Evolutionary conservation across 202 grass and related monocot genomes (phyloP), one percentile per base, ranked within the genome.

Genomic region (Carex sylvatica): DNA sequence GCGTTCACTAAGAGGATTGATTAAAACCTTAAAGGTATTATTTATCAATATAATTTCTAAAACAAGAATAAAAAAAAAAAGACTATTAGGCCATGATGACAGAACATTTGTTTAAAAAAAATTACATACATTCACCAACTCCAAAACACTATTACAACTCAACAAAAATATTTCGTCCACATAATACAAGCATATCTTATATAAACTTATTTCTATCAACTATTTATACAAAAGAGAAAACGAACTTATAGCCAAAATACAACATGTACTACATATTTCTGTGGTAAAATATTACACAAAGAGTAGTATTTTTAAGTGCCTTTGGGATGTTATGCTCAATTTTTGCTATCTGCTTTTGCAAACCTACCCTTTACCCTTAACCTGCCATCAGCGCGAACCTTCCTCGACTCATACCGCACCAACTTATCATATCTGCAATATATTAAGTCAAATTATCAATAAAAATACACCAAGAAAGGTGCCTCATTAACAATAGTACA

Each of bases 371-470:
- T 95, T 85, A 93, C 85, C 86, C 95, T 91, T 24, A 85, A 58
- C 72, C 95, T 87, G 28, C 86, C 87, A 74, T 98, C 91, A 23
- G 95, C 90, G 15, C 91, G 92, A 31, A 89, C 82, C 78, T 95
- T 98, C 49, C 92, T 85, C 55, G 95, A 98, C 84, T 95, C 95
- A 38, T 98, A 98, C 47, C 92, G 86, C 61, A 98, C 87, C 78
- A 91, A 93, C 60, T 98, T 98, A 58, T 80, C 92, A 36, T 93
- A 98, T 59, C 95, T 98, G 90, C 51, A 68, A 3, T 49, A 74
- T 65, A 88, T 65, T 1, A 44, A 19, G 16, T 42, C 38, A 78
- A 85, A 68, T 55, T 79, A 71, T 70, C 11, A 12, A 61, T 16
- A 74, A 38, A 23, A 47, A 35, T 69, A 63, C 2, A 82, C 36